Evolutionary conservation across 805 yeast genomes (phyloP).

Genomic region (Vanderwaltozyma polyspora): DNA sequence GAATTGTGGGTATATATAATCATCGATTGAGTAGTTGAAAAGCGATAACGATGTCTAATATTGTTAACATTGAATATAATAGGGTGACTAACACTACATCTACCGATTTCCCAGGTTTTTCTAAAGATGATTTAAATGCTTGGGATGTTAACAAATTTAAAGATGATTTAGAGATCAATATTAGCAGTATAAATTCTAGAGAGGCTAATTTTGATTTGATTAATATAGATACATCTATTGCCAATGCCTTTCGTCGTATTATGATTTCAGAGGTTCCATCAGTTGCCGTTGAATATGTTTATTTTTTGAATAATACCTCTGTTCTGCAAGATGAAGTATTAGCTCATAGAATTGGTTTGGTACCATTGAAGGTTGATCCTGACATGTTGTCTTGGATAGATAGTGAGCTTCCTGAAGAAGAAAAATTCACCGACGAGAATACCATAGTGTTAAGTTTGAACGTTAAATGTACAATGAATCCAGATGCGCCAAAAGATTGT

Average conservation of each 20-base stretch:
- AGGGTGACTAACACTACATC: slow-evolving; percentile 83
- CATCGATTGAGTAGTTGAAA: background rate
- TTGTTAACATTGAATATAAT: slow-evolving; percentile 81
- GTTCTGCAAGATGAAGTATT: slow-evolving; percentile 96
- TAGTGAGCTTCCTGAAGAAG: slow-evolving; percentile 47
- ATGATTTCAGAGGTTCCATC: slow-evolving; percentile 96
- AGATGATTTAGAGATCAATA: slow-evolving; percentile 50
- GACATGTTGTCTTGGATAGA: slow-evolving; percentile 82
- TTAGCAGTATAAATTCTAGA: slow-evolving; percentile 54
- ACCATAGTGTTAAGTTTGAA: slow-evolving; percentile 77
- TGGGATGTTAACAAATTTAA: slow-evolving; percentile 83
- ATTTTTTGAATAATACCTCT: slow-evolving; percentile 85
- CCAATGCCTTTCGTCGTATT: slow-evolving; percentile 93
- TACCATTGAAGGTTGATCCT: slow-evolving; percentile 86
- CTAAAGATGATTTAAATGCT: slow-evolving; percentile 44
- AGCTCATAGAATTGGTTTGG: slow-evolving; percentile 87
- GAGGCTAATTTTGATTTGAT: slow-evolving; percentile 78
- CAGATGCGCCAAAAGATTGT: slow-evolving; percentile 65
- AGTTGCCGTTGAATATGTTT: slow-evolving; percentile 88
- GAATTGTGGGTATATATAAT: no score
- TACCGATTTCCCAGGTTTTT: slow-evolving; percentile 87
- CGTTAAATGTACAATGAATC: slow-evolving; percentile 74
- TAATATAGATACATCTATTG: slow-evolving; percentile 80
- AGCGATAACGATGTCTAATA: slow-evolving; percentile 31
- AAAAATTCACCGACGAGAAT: slow-evolving; percentile 73